A percentile compares a stretch with the other conserved stretches of the same genome.
These are phyloP conservation scores for Pleurotus ostreatus DNA, from an alignment of 768 basidiomycete species.

Conservation along the genomic window DNA sequence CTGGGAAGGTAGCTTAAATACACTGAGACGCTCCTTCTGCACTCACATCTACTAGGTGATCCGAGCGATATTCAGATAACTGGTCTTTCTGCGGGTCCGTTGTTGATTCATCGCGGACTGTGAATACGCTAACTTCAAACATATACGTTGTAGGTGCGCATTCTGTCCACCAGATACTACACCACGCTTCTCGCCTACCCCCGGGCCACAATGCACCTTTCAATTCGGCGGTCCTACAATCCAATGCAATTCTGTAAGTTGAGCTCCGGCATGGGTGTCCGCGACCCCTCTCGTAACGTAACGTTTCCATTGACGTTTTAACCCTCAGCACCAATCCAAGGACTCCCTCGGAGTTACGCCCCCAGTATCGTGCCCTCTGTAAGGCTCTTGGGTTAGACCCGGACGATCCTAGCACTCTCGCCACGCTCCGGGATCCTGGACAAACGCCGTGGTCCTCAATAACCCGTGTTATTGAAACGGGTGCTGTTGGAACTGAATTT, in stretches of 20 bases:
- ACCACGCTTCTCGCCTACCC: slow-evolving; percentile 63
- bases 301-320: neutral
- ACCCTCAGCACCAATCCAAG: slow-evolving; percentile 48
- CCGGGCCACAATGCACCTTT: slow-evolving; percentile 57
- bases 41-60: slow-evolving; percentile 38
- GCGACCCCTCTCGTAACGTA: neutral
- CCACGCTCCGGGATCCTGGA: slow-evolving; percentile 43
- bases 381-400: slow-evolving; percentile 53
- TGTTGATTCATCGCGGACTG: neutral
- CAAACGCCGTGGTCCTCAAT: slow-evolving; percentile 47
- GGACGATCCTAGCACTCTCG: slow-evolving; percentile 41
- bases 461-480: slow-evolving; percentile 55
- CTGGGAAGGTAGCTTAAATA: slow-evolving; percentile 54
- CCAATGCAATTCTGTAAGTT: slow-evolving; percentile 70
- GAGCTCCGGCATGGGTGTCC: neutral
- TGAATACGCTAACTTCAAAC: neutral
- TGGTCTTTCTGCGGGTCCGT: slow-evolving; percentile 68
- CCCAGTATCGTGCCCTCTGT: slow-evolving; percentile 65
- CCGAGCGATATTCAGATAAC: slow-evolving; percentile 55
- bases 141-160: slow-evolving; percentile 50
- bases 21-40: slow-evolving; percentile 4
- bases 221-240: slow-evolving; percentile 62
- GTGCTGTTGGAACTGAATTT: slow-evolving; percentile 42
- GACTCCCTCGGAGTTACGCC: slow-evolving; percentile 50
- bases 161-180: slow-evolving; percentile 70